These are phyloP conservation scores for Pythium dissotocum DNA, from an alignment of 352 stramenopile genomes.

Conservation along the genomic window DNA sequence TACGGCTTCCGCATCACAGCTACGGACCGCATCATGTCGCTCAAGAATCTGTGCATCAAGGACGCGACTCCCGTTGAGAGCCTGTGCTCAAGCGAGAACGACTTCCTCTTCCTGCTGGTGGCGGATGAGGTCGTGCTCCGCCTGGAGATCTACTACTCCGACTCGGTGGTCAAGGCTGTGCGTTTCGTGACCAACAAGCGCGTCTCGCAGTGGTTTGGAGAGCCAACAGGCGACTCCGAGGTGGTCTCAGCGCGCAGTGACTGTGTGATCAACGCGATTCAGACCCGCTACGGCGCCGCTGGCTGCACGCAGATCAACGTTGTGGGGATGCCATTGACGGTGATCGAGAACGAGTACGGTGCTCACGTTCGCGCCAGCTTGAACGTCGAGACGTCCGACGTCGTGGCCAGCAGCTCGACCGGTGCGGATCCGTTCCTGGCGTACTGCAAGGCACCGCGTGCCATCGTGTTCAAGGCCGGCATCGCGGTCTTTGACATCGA, in stretches of 20 bases:
- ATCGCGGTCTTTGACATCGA: not conserved
- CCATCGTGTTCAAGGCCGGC: not conserved
- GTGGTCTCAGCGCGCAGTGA: not conserved
- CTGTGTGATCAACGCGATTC: not conserved
- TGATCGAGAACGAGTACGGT: not conserved
- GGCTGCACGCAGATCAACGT: not conserved
- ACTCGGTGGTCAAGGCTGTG: not conserved
- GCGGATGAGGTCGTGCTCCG: not conserved
- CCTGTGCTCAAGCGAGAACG: not conserved
- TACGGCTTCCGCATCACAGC: not conserved
- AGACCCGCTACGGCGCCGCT: not conserved
- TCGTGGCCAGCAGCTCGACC: not conserved
- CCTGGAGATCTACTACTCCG: not conserved
- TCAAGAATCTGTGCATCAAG: not conserved
- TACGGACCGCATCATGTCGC: not conserved
- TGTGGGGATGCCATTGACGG: not conserved
- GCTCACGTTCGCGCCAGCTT: not conserved
- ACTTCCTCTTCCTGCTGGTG: not conserved
- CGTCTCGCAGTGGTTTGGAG: not conserved
- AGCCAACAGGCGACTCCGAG: not conserved
- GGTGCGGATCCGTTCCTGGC: not conserved
- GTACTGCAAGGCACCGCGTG: not conserved
- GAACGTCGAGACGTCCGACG: not conserved
- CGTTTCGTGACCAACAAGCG: not conserved
- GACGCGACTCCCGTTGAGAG: not conserved